Evolutionary conservation across 139 green algal genomes (phyloP).

Genomic region (Chlorella sp.): DNA sequence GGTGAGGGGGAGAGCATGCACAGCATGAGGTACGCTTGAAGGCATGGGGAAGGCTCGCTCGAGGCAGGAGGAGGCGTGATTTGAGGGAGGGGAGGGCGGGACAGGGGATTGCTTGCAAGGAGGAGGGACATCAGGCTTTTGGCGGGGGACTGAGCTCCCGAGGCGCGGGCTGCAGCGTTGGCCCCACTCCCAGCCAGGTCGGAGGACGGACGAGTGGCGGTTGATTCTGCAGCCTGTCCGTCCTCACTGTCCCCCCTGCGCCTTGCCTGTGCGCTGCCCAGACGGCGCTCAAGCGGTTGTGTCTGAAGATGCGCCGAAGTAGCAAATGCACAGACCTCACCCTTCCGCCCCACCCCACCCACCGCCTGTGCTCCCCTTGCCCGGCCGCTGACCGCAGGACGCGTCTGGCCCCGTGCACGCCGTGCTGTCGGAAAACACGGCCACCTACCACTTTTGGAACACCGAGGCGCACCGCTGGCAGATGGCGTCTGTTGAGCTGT

Average conservation of each 20-base stretch:
- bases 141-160: too few species aligned
- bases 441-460: constrained; percentile 84
- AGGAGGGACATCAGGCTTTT: too few species aligned
- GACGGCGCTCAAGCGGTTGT: not conserved
- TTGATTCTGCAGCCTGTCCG: not conserved
- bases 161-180: not conserved
- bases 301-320: too few species aligned
- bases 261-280: not conserved
- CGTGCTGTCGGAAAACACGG: constrained; percentile 85
- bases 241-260: too few species aligned
- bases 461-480: constrained; percentile 59
- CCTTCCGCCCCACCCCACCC: not conserved
- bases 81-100: not conserved
- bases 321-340: not conserved
- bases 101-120: not conserved
- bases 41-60: too few species aligned
- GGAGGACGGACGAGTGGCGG: not conserved
- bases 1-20: constrained; percentile 1
- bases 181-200: too few species aligned
- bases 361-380: not conserved
- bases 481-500: constrained; percentile 24
- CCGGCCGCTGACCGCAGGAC: constrained; percentile 24
- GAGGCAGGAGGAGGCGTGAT: not conserved
- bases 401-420: constrained; percentile 77
- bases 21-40: too few species aligned